Evolutionary conservation across 225 moss, liverwort and hornwort species (phyloP), one percentile per base, ranked within the genome.

Genomic region (Polytrichum commune): DNA sequence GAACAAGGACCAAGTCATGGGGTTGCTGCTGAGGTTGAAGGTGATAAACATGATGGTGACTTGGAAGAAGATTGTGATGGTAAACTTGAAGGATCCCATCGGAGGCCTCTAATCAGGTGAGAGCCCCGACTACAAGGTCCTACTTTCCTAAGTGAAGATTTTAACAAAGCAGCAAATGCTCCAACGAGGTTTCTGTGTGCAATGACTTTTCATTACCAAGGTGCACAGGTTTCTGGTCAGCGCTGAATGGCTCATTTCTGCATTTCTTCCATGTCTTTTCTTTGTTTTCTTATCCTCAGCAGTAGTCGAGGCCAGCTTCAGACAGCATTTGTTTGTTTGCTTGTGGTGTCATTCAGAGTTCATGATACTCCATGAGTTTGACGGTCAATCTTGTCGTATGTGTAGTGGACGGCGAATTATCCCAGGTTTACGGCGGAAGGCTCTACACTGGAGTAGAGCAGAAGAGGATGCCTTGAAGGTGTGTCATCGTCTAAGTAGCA

Each of bases 401-500:
- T 69, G 78, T 70, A 81, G 88, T 76, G 80, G 74, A 32, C 88
- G 88, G 18, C 63, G 28, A 68, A 80, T 53, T 62, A 7, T 65
- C 60, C 83, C 72, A 62, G 88, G 88, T 62, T 0, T 75, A 28
- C 83, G 83, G 55, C 83, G 89, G 68, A 81, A 5, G 73, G 19
- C 27, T 53, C 74, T 86, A 57, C 81, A 79, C 8, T 89, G 89
- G 86, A 81, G 69, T 20, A 72, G 54, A 61, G 55, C 69, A 32
- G 83, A 89, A 74, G 81, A 79, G 72, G 18, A 60, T 20, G 69
- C 32, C 3, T 78, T 89, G 18, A 77, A 79, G 85, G 89, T 89
- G 63, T 20, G 60, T 55, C 16, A 46, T 46, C 0, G 16, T 35
- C 8, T 35, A 8, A 35, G 35, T 35, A 35, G 9, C 35, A 46